Evolutionary conservation across 2,329 filamentous ascomycete genomes (phyloP).

Genomic region (Colletotrichum coccodes): DNA sequence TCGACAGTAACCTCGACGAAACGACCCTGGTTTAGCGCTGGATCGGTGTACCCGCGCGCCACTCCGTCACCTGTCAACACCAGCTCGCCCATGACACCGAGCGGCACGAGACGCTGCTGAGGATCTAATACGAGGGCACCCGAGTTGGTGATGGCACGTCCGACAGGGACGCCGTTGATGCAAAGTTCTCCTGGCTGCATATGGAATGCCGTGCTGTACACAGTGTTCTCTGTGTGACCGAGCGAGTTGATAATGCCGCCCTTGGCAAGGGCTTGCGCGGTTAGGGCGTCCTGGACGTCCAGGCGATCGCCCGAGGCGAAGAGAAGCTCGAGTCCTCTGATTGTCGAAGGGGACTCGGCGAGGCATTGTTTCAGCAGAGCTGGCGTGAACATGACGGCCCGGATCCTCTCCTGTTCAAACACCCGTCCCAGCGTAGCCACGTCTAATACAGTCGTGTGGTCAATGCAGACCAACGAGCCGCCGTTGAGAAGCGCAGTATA

Average conservation of each 20-base stretch:
- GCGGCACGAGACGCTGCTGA: constrained; percentile 35
- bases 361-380: constrained; percentile 29
- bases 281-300: not conserved
- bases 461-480: constrained; percentile 34
- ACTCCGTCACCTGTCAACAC: constrained; percentile 40
- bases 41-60: constrained; percentile 37
- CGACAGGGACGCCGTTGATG: constrained; percentile 35
- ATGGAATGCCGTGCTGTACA: constrained; percentile 30
- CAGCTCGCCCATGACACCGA: constrained; percentile 41
- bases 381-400: constrained; percentile 41
- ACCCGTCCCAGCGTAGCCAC: constrained; percentile 20
- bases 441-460: constrained; percentile 30
- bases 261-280: not conserved
- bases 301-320: constrained; percentile 46
- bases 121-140: constrained; percentile 37
- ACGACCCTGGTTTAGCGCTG: constrained; percentile 14
- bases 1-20: constrained; percentile 33
- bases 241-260: constrained; percentile 22
- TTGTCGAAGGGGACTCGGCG: constrained; percentile 46
- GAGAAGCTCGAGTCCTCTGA: constrained; percentile 46
- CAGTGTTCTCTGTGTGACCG: constrained; percentile 34
- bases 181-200: constrained; percentile 1
- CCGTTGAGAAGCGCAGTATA: constrained; percentile 35
- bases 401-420: constrained; percentile 44
- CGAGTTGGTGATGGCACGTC: constrained; percentile 34